Evolutionary conservation across 345 rosid species (phyloP).

Genomic region (Euphorbia pulcherrima): DNA sequence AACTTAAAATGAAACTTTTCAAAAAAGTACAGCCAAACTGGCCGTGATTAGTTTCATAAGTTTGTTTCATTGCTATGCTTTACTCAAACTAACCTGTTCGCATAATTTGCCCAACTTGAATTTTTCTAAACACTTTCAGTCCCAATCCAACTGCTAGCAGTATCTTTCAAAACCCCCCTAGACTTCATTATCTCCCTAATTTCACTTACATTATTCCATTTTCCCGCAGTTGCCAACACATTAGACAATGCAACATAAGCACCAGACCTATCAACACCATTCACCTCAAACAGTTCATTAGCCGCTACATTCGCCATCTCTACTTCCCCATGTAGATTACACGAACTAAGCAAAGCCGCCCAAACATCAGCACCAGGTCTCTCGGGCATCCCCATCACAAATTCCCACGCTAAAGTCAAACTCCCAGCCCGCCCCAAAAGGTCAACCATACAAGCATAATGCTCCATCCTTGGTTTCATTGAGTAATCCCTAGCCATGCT

Average conservation of each 20-base stretch:
- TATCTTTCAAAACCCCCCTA: slow-evolving; percentile 55
- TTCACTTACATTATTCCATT: slow-evolving; percentile 67
- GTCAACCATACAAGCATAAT: slow-evolving; percentile 91
- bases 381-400: slow-evolving; percentile 59
- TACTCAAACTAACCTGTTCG: neutral
- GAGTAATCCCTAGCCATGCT: slow-evolving; percentile 71
- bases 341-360: slow-evolving; percentile 84
- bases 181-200: slow-evolving; percentile 69
- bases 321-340: slow-evolving; percentile 55
- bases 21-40: too few species aligned
- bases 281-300: slow-evolving; percentile 63
- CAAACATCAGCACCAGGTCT: slow-evolving; percentile 78
- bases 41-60: too few species aligned
- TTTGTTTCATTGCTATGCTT: too few species aligned
- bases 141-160: slow-evolving; percentile 74
- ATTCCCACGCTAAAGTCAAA: slow-evolving; percentile 54
- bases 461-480: slow-evolving; percentile 79
- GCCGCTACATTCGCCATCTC: slow-evolving; percentile 72
- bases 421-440: slow-evolving; percentile 80
- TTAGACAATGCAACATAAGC: slow-evolving; percentile 81
- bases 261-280: slow-evolving; percentile 65
- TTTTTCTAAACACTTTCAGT: slow-evolving; percentile 23
- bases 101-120: neutral
- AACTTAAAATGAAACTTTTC: too few species aligned
- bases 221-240: slow-evolving; percentile 75